These are phyloP conservation scores for Cicer cuneatum DNA, from an alignment of 306 rosid species.

Conservation along the genomic window DNA sequence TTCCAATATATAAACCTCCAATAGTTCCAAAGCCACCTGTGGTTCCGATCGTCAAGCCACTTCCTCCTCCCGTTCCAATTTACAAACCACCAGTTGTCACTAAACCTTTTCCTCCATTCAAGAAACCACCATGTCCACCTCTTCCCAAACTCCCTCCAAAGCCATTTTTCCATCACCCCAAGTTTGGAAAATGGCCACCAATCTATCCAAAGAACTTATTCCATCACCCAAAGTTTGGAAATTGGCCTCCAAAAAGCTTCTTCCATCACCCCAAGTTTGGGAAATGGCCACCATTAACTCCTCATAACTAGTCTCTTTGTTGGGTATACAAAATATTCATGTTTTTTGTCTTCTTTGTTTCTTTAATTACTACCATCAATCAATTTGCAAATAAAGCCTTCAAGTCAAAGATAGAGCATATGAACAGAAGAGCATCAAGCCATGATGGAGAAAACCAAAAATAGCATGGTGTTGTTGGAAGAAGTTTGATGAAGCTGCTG, in stretches of 20 bases:
- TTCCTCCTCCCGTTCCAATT: conserved; percentile 39
- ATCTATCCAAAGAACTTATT: conserved; percentile 14
- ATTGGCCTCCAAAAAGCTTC: conserved; percentile 45
- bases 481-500: conserved; percentile 14
- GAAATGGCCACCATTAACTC: conserved; percentile 31
- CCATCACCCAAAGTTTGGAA: conserved; percentile 64
- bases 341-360: conserved; percentile 22
- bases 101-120: conserved; percentile 42
- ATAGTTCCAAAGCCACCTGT: conserved; percentile 35
- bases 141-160: conserved; percentile 48
- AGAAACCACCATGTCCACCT: conserved; percentile 36
- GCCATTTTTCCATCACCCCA: conserved; percentile 50
- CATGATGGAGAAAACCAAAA: neutral
- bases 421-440: conserved; percentile 18
- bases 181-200: conserved; percentile 25
- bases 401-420: neutral
- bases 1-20: conserved; percentile 43
- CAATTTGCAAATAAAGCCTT: conserved; percentile 44
- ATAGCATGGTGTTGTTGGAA: conserved; percentile 15
- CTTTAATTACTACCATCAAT: conserved; percentile 32
- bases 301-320: conserved; percentile 46
- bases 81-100: conserved; percentile 39
- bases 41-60: conserved; percentile 36
- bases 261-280: conserved; percentile 63
- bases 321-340: conserved; percentile 21